Evolutionary conservation across 1,139 yeast species (phyloP), one percentile per base, ranked within the genome.

Genomic region (Yamadazyma mexicana): DNA sequence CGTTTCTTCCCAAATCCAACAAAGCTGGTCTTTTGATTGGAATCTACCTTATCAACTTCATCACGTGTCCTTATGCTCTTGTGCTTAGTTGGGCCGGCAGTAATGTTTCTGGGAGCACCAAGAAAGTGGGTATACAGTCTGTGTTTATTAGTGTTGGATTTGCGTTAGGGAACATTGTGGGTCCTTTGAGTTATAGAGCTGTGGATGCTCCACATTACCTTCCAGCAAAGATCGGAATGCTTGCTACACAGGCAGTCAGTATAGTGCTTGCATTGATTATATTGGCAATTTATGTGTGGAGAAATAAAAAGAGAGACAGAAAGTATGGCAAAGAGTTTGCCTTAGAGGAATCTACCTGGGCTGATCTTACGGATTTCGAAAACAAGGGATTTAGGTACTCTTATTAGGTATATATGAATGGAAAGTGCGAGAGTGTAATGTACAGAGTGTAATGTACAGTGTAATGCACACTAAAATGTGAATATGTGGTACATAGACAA

Each of bases 321-420:
- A 51, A 47, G 28, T 55, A 56, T 36, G 64, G 64, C 2, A 28
- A 28, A 20, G 47, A 45, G 29, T 48, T 55, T 31, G 55, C 49
- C 17, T 56, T 49, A 33, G 58, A 52, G 11, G 59, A 60, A 38
- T 62, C 63, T 2, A 68, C 67, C 26, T 61, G 63, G 44, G 54
- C 55, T 39, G 69, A 63, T 33, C 40, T 54, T 46, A 64, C 69
- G 16, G 69, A 64, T 42, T 48, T 51, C 35, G 64, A 62, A 43
- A 62, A 63, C 39, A 42, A 43, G 18, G 59, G 62, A 16, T 62
- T 60, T 46, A 50, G 68, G 40, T 62, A 62, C 39, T 12, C 17
- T 28, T 28, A 28, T 28, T 28, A 28, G 30, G 16, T 6, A 11
- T 15, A 28, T 5, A 5, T 26, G 29, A 12, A 12, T 26, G 5